phyloP scores from a whole-genome alignment of 176 grass and related monocot species.

The Areca catechu region DNA sequence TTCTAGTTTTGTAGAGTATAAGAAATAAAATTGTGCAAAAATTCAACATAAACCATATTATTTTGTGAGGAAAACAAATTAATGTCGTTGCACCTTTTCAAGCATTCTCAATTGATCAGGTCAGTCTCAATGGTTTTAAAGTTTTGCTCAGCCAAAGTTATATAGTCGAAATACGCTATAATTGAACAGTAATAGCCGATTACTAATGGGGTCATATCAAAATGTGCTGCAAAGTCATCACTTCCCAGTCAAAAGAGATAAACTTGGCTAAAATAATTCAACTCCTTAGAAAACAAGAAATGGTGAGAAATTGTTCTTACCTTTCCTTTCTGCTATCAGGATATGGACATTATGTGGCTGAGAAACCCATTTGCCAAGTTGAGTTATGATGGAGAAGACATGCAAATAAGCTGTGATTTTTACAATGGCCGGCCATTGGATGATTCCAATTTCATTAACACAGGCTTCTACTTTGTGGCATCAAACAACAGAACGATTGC shows the following conservation, averaged over 20 bases:
- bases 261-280: neutral
- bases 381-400: neutral
- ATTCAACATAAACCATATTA: too few species aligned
- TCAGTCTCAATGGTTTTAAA: too few species aligned
- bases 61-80: too few species aligned
- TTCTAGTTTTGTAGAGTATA: too few species aligned
- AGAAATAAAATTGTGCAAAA: too few species aligned
- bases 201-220: too few species aligned
- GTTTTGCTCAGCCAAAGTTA: too few species aligned
- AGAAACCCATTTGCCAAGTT: neutral
- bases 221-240: too few species aligned
- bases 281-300: neutral
- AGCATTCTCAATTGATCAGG: too few species aligned
- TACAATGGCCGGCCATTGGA: neutral
- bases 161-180: too few species aligned
- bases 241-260: neutral
- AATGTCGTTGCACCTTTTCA: too few species aligned
- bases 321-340: neutral
- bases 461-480: neutral
- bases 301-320: neutral
- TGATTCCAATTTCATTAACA: neutral
- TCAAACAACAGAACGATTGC: neutral
- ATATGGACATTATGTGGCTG: neutral
- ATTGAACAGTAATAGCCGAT: too few species aligned
- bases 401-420: neutral